These are phyloP conservation scores for Discostella stelligera DNA, from an alignment of 352 stramenopile genomes.

Conservation along the genomic window DNA sequence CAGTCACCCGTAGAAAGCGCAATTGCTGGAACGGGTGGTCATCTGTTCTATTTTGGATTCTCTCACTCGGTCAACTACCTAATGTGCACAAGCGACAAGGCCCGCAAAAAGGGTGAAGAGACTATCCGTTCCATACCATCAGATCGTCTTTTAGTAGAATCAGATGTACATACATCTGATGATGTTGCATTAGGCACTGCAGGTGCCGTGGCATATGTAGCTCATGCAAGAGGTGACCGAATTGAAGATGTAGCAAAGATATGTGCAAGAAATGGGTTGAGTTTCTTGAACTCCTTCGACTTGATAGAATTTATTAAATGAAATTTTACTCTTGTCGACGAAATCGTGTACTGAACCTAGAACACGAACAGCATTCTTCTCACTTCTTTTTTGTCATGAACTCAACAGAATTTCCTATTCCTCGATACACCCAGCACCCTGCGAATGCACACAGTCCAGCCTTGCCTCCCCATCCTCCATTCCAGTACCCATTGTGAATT, in stretches of 20 bases:
- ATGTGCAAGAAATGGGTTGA: conserved; percentile 54
- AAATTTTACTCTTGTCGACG: neutral
- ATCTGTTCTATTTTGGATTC: conserved; percentile 82
- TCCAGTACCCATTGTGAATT: conserved; percentile 58
- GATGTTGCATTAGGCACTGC: conserved; percentile 66
- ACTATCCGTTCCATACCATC: conserved; percentile 63
- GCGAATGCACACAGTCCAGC: conserved; percentile 60
- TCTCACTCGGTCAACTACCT: conserved; percentile 75
- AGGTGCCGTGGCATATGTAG: conserved; percentile 64
- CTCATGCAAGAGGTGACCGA: conserved; percentile 43
- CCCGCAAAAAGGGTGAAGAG: conserved; percentile 54
- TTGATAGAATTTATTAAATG: conserved; percentile 15
- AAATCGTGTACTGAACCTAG: neutral
- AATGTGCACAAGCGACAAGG: conserved; percentile 75
- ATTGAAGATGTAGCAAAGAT: conserved; percentile 37
- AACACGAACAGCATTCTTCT: neutral
- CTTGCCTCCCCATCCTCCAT: conserved; percentile 63
- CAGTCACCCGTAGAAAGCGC: conserved; percentile 6
- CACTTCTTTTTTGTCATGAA: conserved; percentile 19
- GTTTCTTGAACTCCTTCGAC: conserved; percentile 50
- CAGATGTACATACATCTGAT: conserved; percentile 63
- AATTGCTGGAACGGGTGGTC: conserved; percentile 7
- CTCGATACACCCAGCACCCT: conserved; percentile 55
- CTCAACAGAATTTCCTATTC: conserved; percentile 44
- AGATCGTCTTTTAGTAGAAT: conserved; percentile 76